Conservation (phyloP, 352 stramenopile genomes). For the Phytophthora tentaculata region DNA sequence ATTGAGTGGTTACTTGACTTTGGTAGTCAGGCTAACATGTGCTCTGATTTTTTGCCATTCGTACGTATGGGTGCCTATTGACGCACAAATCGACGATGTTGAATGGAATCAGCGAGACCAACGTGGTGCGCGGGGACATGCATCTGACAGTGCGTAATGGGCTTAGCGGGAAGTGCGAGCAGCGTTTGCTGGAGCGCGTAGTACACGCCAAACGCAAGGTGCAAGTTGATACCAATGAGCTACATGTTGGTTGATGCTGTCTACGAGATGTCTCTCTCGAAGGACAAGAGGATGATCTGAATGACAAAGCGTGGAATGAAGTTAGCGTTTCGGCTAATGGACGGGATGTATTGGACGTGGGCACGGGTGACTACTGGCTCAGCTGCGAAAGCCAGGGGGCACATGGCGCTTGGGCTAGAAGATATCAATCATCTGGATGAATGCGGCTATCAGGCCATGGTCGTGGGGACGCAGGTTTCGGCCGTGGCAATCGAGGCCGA, state of each 20-base stretch:
- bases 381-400: neutral
- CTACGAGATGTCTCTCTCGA: slow-evolving; percentile 3
- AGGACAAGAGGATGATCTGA: slow-evolving; percentile 15
- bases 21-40: slow-evolving; percentile 13
- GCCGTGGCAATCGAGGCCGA: no score
- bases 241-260: slow-evolving; percentile 16
- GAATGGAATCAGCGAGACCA: slow-evolving; percentile 8
- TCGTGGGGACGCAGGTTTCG: no score
- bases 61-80: slow-evolving; percentile 3
- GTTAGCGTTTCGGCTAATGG: slow-evolving; percentile 13
- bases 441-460: neutral
- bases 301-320: slow-evolving; percentile 9
- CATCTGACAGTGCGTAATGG: slow-evolving; percentile 12
- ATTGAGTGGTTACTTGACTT: no score
- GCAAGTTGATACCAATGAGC: slow-evolving; percentile 20
- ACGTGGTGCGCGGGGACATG: slow-evolving; percentile 1
- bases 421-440: neutral
- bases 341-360: slow-evolving; percentile 15
- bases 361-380: neutral
- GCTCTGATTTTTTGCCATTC: slow-evolving; percentile 12
- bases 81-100: slow-evolving; percentile 3
- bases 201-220: slow-evolving; percentile 2
- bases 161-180: slow-evolving; percentile 4
- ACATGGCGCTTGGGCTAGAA: slow-evolving; percentile 16
- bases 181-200: slow-evolving; percentile 5